These are phyloP conservation scores for Brassica balearica DNA, from an alignment of 441 rosid genomes.

Conservation along the genomic window DNA sequence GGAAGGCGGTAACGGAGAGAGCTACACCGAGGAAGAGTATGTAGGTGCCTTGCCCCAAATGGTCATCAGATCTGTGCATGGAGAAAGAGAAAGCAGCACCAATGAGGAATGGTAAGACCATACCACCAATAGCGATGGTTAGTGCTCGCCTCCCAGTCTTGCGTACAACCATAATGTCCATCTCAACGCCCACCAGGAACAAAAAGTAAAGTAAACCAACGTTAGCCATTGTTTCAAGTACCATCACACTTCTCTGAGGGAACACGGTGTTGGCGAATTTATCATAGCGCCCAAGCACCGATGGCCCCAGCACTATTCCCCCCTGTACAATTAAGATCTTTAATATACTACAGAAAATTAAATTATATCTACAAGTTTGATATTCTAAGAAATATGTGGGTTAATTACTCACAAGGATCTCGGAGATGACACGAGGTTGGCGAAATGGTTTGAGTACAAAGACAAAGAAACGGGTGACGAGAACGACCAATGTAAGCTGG, in stretches of 20 bases:
- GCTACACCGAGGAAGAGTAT: conserved; percentile 89
- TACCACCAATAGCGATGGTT: conserved; percentile 73
- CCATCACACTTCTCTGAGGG: conserved; percentile 93
- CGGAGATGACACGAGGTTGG: conserved; percentile 92
- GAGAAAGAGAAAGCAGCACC: conserved; percentile 67
- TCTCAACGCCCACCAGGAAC: conserved; percentile 93
- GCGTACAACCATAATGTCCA: conserved; percentile 79
- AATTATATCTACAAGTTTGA: background rate
- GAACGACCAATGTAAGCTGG: conserved; percentile 80
- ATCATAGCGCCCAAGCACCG: conserved; percentile 62
- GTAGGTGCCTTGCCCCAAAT: conserved; percentile 58
- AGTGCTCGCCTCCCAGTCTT: conserved; percentile 69
- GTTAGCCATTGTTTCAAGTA: conserved; percentile 98
- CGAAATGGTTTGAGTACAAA: conserved; percentile 82
- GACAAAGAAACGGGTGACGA: conserved; percentile 73
- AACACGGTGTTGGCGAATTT: conserved; percentile 57
- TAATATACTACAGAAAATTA: background rate
- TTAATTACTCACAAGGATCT: conserved; percentile 65
- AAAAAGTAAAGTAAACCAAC: conserved; percentile 89
- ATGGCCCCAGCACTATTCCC: conserved; percentile 84
- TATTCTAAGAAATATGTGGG: background rate
- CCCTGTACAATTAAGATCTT: conserved; percentile 56
- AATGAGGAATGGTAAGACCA: conserved; percentile 77
- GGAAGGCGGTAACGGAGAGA: conserved; percentile 93
- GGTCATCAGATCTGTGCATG: conserved; percentile 31